These are phyloP conservation scores for Lactarius tabidus DNA, from an alignment of 768 basidiomycete genomes.

Conservation along the genomic window DNA sequence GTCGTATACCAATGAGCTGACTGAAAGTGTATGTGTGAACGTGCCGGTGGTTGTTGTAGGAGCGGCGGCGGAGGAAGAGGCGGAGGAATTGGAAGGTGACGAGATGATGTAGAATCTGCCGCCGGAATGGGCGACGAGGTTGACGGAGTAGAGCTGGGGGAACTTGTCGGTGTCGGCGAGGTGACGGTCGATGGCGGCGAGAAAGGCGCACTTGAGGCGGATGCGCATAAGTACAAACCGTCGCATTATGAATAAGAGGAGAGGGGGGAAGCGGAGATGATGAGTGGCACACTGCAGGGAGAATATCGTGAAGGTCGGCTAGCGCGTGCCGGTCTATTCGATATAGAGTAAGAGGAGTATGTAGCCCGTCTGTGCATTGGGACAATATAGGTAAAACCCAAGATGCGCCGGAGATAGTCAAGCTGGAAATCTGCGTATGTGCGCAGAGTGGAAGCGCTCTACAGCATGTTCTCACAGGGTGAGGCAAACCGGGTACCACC, in stretches of 20 bases:
- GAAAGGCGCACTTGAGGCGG: conserved; percentile 93
- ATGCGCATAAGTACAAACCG: conserved; percentile 89
- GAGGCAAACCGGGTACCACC: too few relatives aligned
- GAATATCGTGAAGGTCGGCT: conserved; percentile 86
- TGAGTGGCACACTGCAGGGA: conserved; percentile 95
- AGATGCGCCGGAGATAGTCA: too few relatives aligned
- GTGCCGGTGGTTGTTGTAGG: too few relatives aligned
- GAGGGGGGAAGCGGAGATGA: conserved; percentile 89
- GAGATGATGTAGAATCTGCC: conserved; percentile 49
- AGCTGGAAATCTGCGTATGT: too few relatives aligned
- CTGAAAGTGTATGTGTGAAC: too few relatives aligned
- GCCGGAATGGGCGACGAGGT: conserved; percentile 78
- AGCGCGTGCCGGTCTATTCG: conserved; percentile 87
- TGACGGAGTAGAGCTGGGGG: conserved; percentile 91
- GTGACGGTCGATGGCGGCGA: too few relatives aligned
- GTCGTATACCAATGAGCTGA: too few relatives aligned
- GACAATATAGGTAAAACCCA: too few relatives aligned
- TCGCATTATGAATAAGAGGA: conserved; percentile 95
- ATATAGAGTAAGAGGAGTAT: conserved; percentile 83
- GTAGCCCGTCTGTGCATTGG: too few relatives aligned
- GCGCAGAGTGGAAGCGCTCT: too few relatives aligned
- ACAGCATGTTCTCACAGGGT: too few relatives aligned
- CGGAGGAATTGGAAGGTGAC: background rate
- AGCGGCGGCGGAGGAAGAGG: background rate
- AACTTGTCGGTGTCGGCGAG: conserved; percentile 90